These are phyloP conservation scores for Coriolopsis trogii DNA, from an alignment of 1,284 basidiomycete genomes.

Conservation along the genomic window DNA sequence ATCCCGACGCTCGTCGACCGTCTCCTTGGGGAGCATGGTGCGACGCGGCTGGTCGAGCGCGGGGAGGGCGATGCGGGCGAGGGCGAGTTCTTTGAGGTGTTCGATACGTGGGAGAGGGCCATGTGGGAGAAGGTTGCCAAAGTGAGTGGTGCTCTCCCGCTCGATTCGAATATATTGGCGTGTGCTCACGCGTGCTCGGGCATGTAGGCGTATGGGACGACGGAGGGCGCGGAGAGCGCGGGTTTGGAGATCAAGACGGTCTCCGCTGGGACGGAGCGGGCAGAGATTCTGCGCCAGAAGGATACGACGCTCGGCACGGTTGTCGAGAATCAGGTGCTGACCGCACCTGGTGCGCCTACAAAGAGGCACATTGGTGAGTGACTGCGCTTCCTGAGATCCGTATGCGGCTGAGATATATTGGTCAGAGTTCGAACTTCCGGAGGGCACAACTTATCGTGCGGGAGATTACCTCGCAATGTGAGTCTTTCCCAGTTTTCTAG, in stretches of 20 bases:
- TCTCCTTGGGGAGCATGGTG: slow-evolving; percentile 42
- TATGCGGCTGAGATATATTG: background rate
- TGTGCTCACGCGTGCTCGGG: background rate
- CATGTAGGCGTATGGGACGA: slow-evolving; percentile 34
- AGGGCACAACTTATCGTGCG: slow-evolving; percentile 39
- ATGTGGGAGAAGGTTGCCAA: slow-evolving; percentile 44
- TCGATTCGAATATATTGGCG: background rate
- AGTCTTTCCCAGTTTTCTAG: background rate
- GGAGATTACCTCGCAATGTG: slow-evolving; percentile 54
- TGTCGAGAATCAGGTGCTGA: slow-evolving; percentile 45
- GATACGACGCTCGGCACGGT: slow-evolving; percentile 45
- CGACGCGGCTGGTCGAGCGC: slow-evolving; percentile 41
- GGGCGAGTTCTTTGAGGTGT: slow-evolving; percentile 48
- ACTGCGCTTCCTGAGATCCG: too few relatives aligned
- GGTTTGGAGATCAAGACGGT: slow-evolving; percentile 39
- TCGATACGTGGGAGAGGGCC: slow-evolving; percentile 48
- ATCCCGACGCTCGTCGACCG: slow-evolving; percentile 50
- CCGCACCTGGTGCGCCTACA: slow-evolving; percentile 39
- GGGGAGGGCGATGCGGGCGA: slow-evolving; percentile 48
- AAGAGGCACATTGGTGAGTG: slow-evolving; percentile 44
- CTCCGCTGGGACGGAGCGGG: slow-evolving; percentile 38
- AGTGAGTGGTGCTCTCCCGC: slow-evolving; percentile 24
- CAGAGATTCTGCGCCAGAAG: slow-evolving; percentile 42
- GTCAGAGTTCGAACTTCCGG: slow-evolving; percentile 43
- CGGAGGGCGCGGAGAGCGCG: slow-evolving; percentile 2